These are phyloP conservation scores for Didymella pinodella DNA, from an alignment of 2,329 filamentous ascomycete genomes.

Conservation along the genomic window DNA sequence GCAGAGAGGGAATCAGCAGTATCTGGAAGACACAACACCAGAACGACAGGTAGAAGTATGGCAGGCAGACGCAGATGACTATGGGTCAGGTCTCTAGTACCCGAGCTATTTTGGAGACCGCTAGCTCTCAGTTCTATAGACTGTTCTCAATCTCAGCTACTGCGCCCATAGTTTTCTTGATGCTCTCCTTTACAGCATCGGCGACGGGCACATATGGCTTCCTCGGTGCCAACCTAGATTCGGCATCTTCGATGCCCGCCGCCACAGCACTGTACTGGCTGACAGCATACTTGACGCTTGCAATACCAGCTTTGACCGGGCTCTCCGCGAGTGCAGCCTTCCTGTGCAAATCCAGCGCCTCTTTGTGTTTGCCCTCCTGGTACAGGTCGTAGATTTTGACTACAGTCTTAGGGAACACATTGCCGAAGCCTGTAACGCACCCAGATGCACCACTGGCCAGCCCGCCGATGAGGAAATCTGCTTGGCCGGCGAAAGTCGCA, in stretches of 20 bases:
- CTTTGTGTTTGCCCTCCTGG: slow-evolving; percentile 62
- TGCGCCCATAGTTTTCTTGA: slow-evolving; percentile 35
- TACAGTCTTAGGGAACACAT: slow-evolving; percentile 64
- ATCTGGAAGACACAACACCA: not conserved
- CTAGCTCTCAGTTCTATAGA: not conserved
- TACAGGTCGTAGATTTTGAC: slow-evolving; percentile 69
- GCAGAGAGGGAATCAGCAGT: not conserved
- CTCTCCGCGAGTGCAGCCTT: slow-evolving; percentile 71
- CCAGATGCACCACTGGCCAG: slow-evolving; percentile 62
- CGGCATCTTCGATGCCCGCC: slow-evolving; percentile 54
- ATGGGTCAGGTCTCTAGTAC: not conserved
- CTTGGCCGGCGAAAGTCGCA: slow-evolving; percentile 74
- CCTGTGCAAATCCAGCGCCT: slow-evolving; percentile 68
- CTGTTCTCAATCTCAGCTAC: slow-evolving; percentile 39
- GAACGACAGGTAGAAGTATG: not conserved
- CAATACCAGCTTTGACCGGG: slow-evolving; percentile 71
- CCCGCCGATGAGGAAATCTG: slow-evolving; percentile 71
- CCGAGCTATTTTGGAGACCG: not conserved
- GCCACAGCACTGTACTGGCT: slow-evolving; percentile 68
- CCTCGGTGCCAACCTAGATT: slow-evolving; percentile 39
- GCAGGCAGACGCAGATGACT: not conserved
- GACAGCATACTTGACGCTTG: slow-evolving; percentile 72
- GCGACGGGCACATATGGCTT: slow-evolving; percentile 40
- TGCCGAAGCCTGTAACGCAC: slow-evolving; percentile 66
- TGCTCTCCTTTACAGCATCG: slow-evolving; percentile 35